A percentile compares a stretch with the other conserved stretches of the same genome.
These are phyloP conservation scores for Viola pubescens DNA, from an alignment of 441 rosid species.

Conservation along the genomic window DNA sequence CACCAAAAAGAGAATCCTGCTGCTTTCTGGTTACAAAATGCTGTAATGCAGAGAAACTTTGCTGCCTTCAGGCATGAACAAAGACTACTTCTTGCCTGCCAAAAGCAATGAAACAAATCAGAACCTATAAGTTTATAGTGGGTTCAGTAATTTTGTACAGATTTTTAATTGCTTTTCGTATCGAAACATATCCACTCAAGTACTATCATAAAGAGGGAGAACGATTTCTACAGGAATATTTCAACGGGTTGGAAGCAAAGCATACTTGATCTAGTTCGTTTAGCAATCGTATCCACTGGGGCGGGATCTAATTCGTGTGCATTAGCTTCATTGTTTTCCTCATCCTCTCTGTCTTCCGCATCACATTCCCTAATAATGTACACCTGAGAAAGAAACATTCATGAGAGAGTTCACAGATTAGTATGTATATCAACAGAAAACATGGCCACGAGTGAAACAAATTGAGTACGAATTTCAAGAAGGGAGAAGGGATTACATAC, in stretches of 20 bases:
- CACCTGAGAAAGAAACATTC: constrained; percentile 34
- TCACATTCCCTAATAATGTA: constrained; percentile 47
- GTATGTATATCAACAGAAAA: neutral
- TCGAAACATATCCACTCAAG: neutral
- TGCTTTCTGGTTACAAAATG: neutral
- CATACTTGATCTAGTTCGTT: constrained; percentile 40
- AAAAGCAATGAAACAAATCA: neutral
- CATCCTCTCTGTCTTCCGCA: constrained; percentile 27
- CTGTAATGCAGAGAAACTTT: neutral
- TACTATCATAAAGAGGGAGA: neutral
- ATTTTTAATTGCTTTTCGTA: no score
- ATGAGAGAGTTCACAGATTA: neutral
- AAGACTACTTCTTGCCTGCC: constrained; percentile 17
- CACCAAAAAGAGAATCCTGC: neutral
- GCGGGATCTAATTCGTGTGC: constrained; percentile 16
- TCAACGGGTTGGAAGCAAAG: neutral
- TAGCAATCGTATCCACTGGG: constrained; percentile 20
- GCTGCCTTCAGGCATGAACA: neutral
- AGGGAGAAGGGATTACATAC: constrained; percentile 18
- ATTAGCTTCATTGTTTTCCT: constrained; percentile 6
- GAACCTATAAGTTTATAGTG: neutral
- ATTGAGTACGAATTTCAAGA: neutral
- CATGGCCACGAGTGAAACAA: neutral
- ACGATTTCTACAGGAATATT: neutral
- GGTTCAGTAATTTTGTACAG: no score